phyloP scores from a whole-genome alignment of 2,329 filamentous ascomycete species.

The Dothideomycetidae sp. region DNA sequence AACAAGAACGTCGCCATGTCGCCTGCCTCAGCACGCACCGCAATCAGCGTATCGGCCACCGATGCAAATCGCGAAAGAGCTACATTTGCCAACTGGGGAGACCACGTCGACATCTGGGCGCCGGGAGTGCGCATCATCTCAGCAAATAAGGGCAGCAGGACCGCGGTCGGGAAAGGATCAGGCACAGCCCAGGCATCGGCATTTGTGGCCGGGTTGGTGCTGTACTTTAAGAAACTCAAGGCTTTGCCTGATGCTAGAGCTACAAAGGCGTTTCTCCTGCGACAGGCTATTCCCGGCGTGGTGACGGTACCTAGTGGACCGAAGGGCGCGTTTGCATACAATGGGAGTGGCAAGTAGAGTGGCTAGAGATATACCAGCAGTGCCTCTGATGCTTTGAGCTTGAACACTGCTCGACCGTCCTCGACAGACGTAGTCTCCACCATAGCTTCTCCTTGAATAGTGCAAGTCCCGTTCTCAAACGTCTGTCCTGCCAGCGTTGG shows the following conservation, averaged over 20 bases:
- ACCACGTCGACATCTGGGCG: slow-evolving; percentile 24
- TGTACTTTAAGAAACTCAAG: slow-evolving; percentile 3
- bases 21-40: slow-evolving; percentile 22
- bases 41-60: slow-evolving; percentile 23
- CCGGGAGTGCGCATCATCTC: slow-evolving; percentile 17
- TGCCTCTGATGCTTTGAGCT: slow-evolving; percentile 8
- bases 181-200: slow-evolving; percentile 18
- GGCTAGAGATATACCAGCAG: slow-evolving; percentile 7
- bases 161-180: too few species aligned
- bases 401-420: background rate
- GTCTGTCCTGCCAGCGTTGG: slow-evolving; percentile 6
- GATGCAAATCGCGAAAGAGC: slow-evolving; percentile 15
- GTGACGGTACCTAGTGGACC: too few species aligned
- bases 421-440: slow-evolving; percentile 1
- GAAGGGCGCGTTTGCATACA: too few species aligned
- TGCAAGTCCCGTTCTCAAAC: slow-evolving; percentile 6
- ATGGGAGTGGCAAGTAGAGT: too few species aligned
- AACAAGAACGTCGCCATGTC: slow-evolving; percentile 18
- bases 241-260: too few species aligned
- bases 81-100: slow-evolving; percentile 21
- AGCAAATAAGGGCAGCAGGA: too few species aligned
- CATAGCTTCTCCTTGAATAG: slow-evolving; percentile 1
- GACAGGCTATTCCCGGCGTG: too few species aligned
- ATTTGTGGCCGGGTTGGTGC: slow-evolving; percentile 14
- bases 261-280: too few species aligned